These are phyloP conservation scores for Podila clonocystis DNA, from an alignment of 192 early-diverging fungal genomes.

Conservation along the genomic window DNA sequence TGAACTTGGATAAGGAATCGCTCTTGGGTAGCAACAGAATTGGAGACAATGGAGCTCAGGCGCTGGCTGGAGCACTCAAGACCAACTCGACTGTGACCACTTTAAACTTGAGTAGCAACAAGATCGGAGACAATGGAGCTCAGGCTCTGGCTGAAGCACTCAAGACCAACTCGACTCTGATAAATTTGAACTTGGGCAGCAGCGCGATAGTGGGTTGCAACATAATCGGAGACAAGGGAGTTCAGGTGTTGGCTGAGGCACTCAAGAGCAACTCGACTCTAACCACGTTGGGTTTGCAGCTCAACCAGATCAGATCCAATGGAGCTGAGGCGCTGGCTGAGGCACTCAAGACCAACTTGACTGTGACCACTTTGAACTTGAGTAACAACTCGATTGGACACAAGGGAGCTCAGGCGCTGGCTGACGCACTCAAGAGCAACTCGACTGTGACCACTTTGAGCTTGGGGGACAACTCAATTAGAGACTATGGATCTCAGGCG, in stretches of 20 bases:
- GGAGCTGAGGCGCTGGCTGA: conserved; percentile 17
- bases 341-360: conserved; percentile 24
- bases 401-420: too few relatives aligned
- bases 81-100: too few relatives aligned
- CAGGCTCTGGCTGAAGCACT: neutral
- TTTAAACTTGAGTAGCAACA: too few relatives aligned
- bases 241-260: conserved; percentile 5
- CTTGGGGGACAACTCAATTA: too few relatives aligned
- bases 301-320: too few relatives aligned
- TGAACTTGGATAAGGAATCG: neutral
- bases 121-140: too few relatives aligned
- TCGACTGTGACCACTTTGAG: too few relatives aligned
- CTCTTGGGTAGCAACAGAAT: neutral
- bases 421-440: too few relatives aligned
- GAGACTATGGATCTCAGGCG: neutral
- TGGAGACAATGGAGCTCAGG: neutral
- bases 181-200: neutral
- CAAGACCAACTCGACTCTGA: conserved; percentile 10
- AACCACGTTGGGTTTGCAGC: neutral
- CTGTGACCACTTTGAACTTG: conserved; percentile 24
- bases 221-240: neutral
- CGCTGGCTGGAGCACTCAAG: conserved; percentile 7
- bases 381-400: too few relatives aligned
- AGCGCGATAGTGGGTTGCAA: too few relatives aligned
- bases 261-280: conserved; percentile 2